Percentiles rank a stretch among this genome's conserved stretches.
Evolutionary conservation across 208 protist genomes (phyloP).

Genomic region (Acanthamoeba culbertsoni): DNA sequence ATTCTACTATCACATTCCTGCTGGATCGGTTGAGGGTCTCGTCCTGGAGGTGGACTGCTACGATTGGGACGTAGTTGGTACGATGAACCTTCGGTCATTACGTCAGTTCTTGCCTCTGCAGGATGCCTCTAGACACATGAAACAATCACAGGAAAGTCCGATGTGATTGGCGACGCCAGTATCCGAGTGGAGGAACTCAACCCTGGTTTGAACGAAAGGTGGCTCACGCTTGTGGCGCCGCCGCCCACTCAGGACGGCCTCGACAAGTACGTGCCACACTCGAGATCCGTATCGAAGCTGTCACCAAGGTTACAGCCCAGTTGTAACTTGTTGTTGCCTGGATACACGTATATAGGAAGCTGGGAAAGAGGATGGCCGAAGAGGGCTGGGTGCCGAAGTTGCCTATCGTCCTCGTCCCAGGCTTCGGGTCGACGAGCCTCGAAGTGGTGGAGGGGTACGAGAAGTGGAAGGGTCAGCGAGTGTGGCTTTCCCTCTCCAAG

Average conservation of each 20-base stretch:
- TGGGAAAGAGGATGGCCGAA: neutral
- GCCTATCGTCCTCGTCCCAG: slow-evolving; percentile 52
- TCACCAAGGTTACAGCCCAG: neutral
- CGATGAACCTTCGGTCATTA: neutral
- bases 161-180: neutral
- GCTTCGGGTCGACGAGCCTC: slow-evolving; percentile 54
- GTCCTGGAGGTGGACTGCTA: neutral
- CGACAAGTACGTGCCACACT: neutral
- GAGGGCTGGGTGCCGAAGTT: slow-evolving; percentile 30
- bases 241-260: neutral
- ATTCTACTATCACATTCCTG: slow-evolving; percentile 2
- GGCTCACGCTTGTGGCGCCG: neutral
- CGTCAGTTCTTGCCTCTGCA: no score
- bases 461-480: slow-evolving; percentile 41
- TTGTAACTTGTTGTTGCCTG: neutral
- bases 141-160: neutral
- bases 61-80: slow-evolving; percentile 3
- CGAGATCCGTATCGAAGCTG: neutral
- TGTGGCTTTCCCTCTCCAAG: slow-evolving; percentile 58
- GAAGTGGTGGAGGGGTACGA: slow-evolving; percentile 44
- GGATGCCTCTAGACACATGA: neutral
- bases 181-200: neutral
- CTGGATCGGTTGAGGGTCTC: neutral
- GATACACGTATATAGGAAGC: neutral
- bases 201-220: neutral